These are phyloP conservation scores for Colletotrichum liriopes DNA, from an alignment of 2,329 filamentous ascomycete genomes.

Conservation along the genomic window DNA sequence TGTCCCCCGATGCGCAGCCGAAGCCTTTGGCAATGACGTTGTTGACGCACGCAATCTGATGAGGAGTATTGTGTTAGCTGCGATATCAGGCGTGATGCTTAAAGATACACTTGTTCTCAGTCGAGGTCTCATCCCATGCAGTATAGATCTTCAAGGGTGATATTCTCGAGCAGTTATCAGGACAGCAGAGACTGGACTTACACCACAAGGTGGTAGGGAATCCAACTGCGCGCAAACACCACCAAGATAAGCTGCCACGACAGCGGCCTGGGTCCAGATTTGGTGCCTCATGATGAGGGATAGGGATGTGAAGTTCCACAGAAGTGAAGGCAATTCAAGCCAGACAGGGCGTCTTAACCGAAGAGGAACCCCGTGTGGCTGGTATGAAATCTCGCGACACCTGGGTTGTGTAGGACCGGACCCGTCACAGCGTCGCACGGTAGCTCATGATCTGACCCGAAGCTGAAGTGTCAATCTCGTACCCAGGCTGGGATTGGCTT, in stretches of 20 bases:
- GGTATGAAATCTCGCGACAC: conserved; percentile 6
- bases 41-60: conserved; percentile 37
- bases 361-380: not conserved
- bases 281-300: conserved; percentile 27
- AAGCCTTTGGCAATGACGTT: conserved; percentile 44
- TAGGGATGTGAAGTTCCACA: not conserved
- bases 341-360: not conserved
- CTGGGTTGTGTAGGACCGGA: conserved; percentile 21
- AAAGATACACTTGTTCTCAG: not conserved
- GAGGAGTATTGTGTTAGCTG: not conserved
- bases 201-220: conserved; percentile 40
- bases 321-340: not conserved
- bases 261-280: conserved; percentile 7
- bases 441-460: conserved; percentile 34
- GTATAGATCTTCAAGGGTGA: not conserved
- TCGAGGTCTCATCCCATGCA: not conserved
- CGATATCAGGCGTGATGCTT: not conserved
- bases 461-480: conserved; percentile 9
- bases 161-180: not conserved
- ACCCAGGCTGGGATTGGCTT: not conserved
- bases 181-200: conserved; percentile 21
- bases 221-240: conserved; percentile 34
- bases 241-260: conserved; percentile 9
- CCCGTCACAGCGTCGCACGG: conserved; percentile 33
- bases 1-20: conserved; percentile 49